Base-by-base conservation (phyloP, 352 stramenopile species). In the Globisporangium megalacanthum region DNA sequence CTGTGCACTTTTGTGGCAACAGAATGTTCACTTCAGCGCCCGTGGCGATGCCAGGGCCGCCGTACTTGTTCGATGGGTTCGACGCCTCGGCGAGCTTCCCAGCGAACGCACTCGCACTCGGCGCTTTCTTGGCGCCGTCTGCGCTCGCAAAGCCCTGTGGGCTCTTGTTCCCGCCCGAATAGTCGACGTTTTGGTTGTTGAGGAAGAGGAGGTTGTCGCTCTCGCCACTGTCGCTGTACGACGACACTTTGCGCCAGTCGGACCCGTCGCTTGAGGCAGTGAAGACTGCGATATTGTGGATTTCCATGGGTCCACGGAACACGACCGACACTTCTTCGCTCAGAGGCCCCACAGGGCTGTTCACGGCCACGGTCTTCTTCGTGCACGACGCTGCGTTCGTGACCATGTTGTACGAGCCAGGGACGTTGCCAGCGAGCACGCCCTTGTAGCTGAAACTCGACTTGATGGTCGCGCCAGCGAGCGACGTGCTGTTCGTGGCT, bases 1-100 rank as follows among this genome's bases (percentile, higher is more conserved):
- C 68, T 1, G 42, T 66, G 50, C 76, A 88, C 61, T 77, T 82
- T n/a, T 68, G 79, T 36, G 48, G 56, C 5, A 69, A 75, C 79
- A 91, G 84, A 65, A 91, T 88, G 73, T 91, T 89, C 0, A 91
- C 75, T 35, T 89, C 81, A 4, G 73, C 80, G 57, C 79, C 81
- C 2, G 81, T 91, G 19, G 69, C 63, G 15, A 89, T 59, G 39
- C 81, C 83, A 0, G 75, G 69, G 14, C 81, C 81, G 4, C 69
- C 77, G 49, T 65, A 73, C 4, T 49, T 60, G 22, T 73, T 62
- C 6, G 58, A 68, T 41, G 73, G 64, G 60, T 83, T 62, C 11
- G 73, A 75, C 3, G 81, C 81, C 44, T 88, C 81, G 0, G 65
- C 62, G 7, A 91, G 64, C 8, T 48, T 65, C 5, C 81, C 81